These are phyloP conservation scores for Luffa aegyptiaca DNA, from an alignment of 306 rosid species.

Conservation along the genomic window DNA sequence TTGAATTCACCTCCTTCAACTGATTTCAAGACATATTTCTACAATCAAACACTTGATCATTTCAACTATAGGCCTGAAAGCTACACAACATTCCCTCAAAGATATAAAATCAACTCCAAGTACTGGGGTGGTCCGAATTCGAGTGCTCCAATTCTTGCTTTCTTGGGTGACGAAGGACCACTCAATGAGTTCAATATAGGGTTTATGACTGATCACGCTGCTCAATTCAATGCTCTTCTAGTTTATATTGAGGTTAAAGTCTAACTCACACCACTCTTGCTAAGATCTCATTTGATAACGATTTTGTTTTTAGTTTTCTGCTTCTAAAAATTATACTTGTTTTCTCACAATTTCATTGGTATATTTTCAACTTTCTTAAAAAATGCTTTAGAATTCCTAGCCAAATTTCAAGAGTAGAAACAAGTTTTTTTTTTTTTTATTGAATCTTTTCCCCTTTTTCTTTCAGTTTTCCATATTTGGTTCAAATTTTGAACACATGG, in stretches of 20 bases:
- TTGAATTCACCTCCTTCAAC: neutral
- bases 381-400: too few relatives aligned
- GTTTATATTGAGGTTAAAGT: constrained; percentile 50
- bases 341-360: neutral
- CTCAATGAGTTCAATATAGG: constrained; percentile 18
- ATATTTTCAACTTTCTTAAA: too few relatives aligned
- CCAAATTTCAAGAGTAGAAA: too few relatives aligned
- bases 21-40: constrained; percentile 36
- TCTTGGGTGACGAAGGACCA: constrained; percentile 45
- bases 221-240: constrained; percentile 41
- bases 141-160: constrained; percentile 53
- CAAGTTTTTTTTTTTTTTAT: too few relatives aligned
- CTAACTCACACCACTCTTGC: neutral
- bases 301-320: too few relatives aligned
- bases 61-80: constrained; percentile 58
- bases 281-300: too few relatives aligned
- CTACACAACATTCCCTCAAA: constrained; percentile 43
- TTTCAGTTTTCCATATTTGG: too few relatives aligned
- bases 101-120: constrained; percentile 46
- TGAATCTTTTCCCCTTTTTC: too few relatives aligned
- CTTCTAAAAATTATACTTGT: neutral
- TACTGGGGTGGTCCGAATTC: constrained; percentile 54
- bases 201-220: constrained; percentile 47
- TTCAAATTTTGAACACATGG: too few relatives aligned
- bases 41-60: constrained; percentile 50